Base-by-base conservation (phyloP, 352 stramenopile genomes). In the Peronospora destructor region DNA sequence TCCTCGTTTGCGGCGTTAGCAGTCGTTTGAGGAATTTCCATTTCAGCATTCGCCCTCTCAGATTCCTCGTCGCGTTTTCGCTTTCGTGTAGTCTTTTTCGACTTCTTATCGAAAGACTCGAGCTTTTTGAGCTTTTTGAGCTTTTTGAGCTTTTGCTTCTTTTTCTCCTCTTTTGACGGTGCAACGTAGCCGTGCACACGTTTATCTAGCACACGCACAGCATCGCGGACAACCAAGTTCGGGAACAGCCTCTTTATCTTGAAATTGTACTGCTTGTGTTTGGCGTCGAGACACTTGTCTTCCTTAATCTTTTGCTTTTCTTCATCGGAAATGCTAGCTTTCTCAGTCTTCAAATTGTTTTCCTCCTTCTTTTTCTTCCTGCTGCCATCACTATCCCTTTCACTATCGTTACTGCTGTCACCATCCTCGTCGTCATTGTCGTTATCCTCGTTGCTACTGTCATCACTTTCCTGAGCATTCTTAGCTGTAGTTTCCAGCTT, bases 241-340 rank as follows among this genome's bases (percentile, higher is more conserved):
- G 78, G 76, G 33, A 93, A 93, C 40, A 93, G 29, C 0, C 79
- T 75, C 64, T 91, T 93, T 66, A 93, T 91, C 66, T 88, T 88
- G 59, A 88, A 90, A 51, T 90, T 89, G 65, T 93, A 93, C 59
- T 87, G 71, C 58, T 89, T 93, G 68, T 90, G 75, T 58, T 88
- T 91, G 14, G 70, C 72, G 38, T 90, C 80, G 12, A 90, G 56
- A 12, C 62, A 56, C 59, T 86, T 89, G 5, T 59, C 73, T 50
- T 84, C 69, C 52, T 89, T 85, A 13, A 69, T 49, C 49, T 76
- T 59, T 21, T 60, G 11, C 44, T 77, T 80, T 26, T 82, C 68
- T 34, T 85, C 73, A 0, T 56, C 49, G 3, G 64, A 76, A 44
- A 75, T 46, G 6, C 68, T n/a, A 53, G 53, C 16, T n/a, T 65